phyloP scores from a whole-genome alignment of 345 rosid species.

The Murraya koenigii region DNA sequence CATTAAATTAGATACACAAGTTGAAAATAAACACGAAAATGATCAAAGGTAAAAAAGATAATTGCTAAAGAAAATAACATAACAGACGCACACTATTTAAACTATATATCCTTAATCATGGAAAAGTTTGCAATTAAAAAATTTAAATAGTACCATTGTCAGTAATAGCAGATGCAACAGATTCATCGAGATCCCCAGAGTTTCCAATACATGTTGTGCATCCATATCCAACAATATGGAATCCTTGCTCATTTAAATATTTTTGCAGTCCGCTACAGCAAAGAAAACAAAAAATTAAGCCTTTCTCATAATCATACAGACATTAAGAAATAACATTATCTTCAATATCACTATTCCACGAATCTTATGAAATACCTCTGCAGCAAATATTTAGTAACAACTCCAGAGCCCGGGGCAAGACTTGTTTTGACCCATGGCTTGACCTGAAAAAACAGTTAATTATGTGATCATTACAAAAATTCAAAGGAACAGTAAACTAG shows the following conservation, averaged over 20 bases:
- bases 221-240: conserved; percentile 94
- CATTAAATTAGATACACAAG: not conserved
- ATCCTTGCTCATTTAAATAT: conserved; percentile 86
- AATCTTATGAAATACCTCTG: conserved; percentile 48
- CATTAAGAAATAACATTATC: not conserved
- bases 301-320: not conserved
- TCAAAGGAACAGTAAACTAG: not conserved
- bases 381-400: conserved; percentile 85
- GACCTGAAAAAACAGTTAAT: conserved; percentile 50
- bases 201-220: conserved; percentile 99
- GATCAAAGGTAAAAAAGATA: not conserved
- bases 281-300: conserved; percentile 6
- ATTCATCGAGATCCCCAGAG: conserved; percentile 92
- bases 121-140: not conserved
- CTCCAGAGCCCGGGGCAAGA: conserved; percentile 99
- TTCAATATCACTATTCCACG: not conserved
- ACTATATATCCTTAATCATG: not conserved
- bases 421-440: conserved; percentile 98
- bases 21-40: not conserved
- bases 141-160: conserved; percentile 69
- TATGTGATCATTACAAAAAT: conserved; percentile 12
- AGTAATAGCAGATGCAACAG: conserved; percentile 88
- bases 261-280: conserved; percentile 84
- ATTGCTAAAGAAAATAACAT: not conserved
- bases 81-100: not conserved